These are phyloP conservation scores for Hypoxylon lenormandii DNA, from an alignment of 495 filamentous ascomycete genomes.

Conservation along the genomic window DNA sequence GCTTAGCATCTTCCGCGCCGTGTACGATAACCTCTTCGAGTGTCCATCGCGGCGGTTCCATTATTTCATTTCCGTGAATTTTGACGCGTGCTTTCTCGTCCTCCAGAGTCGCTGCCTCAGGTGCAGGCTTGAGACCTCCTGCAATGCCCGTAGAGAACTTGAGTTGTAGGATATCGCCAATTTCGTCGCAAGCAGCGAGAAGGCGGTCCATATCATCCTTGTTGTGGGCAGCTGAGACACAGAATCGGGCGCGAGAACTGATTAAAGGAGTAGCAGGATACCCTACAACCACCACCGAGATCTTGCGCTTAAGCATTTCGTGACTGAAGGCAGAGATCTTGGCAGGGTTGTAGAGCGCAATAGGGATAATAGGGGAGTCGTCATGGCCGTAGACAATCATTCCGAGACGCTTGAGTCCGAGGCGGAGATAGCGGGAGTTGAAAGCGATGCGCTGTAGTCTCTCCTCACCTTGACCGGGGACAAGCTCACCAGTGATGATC, in stretches of 20 bases:
- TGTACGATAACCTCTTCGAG: constrained; percentile 81
- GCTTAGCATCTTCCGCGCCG: constrained; percentile 83
- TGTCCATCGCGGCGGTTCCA: constrained; percentile 81
- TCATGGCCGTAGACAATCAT: constrained; percentile 97
- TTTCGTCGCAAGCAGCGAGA: constrained; percentile 88
- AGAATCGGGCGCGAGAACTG: constrained; percentile 92
- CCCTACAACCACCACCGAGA: constrained; percentile 97
- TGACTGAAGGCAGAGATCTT: constrained; percentile 98
- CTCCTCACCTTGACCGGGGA: constrained; percentile 93
- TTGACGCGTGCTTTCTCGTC: constrained; percentile 78
- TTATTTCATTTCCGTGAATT: constrained; percentile 63
- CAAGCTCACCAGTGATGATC: constrained; percentile 87
- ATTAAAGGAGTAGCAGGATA: constrained; percentile 98
- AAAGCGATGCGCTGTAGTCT: constrained; percentile 95
- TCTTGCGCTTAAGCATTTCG: constrained; percentile 97
- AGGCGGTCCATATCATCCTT: constrained; percentile 97
- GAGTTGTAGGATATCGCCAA: constrained; percentile 89
- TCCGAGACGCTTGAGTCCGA: constrained; percentile 95
- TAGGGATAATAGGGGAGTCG: constrained; percentile 94
- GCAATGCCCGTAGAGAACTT: constrained; percentile 96
- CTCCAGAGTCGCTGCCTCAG: constrained; percentile 74
- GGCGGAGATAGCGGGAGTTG: constrained; percentile 96
- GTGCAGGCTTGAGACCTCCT: constrained; percentile 80
- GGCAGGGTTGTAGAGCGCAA: constrained; percentile 93
- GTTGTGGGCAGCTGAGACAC: constrained; percentile 93